phyloP scores from a whole-genome alignment of 495 filamentous ascomycete species.

The Penicillium longicatenatum region DNA sequence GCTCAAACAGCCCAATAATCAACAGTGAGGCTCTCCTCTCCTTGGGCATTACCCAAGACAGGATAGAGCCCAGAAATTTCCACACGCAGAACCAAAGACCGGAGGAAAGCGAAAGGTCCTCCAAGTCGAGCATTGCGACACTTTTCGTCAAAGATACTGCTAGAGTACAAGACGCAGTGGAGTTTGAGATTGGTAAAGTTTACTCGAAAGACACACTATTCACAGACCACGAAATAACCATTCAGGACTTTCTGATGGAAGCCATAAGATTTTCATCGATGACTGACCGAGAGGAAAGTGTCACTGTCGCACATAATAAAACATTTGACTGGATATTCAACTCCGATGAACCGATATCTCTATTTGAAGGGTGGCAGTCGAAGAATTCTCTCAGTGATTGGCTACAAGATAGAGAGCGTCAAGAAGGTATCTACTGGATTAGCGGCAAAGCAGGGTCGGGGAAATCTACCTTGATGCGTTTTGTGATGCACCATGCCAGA shows the following conservation, averaged over 20 bases:
- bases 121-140: not conserved
- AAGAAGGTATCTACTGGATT: conserved; percentile 1
- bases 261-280: not conserved
- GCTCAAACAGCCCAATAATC: not conserved
- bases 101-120: not conserved
- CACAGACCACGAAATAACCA: not conserved
- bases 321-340: not conserved
- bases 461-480: not conserved
- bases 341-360: not conserved
- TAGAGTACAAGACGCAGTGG: not conserved
- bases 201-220: not conserved
- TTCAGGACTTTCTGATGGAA: not conserved
- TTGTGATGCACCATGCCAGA: not conserved
- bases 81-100: not conserved
- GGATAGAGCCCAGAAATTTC: not conserved
- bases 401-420: not conserved
- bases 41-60: not conserved
- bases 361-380: not conserved
- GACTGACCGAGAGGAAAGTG: not conserved
- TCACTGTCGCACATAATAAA: not conserved
- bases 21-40: not conserved
- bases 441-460: not conserved
- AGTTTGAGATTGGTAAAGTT: not conserved
- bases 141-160: not conserved
- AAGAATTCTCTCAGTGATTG: not conserved